Percentiles rank a stretch among this genome's conserved stretches.
These are phyloP conservation scores for Flaveria bidentis DNA, from an alignment of 129 eudicot species.

Conservation along the genomic window DNA sequence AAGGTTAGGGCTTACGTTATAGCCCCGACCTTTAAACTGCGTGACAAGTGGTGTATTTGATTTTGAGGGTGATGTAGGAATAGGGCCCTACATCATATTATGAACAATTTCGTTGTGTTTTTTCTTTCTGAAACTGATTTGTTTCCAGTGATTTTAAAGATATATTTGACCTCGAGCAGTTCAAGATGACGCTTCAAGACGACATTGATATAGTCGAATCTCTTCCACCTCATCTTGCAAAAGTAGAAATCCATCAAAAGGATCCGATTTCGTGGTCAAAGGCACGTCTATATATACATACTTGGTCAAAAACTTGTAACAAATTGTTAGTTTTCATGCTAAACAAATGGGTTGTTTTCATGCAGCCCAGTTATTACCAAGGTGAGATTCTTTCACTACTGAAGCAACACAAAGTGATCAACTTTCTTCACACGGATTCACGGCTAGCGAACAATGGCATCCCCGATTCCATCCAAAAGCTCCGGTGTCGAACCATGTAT, in stretches of 20 bases:
- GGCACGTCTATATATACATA: conserved; percentile 39
- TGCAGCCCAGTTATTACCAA: conserved; percentile 60
- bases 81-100: background rate
- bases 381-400: conserved; percentile 43
- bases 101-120: background rate
- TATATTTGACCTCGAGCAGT: conserved; percentile 58
- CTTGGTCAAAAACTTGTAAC: background rate
- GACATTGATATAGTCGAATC: conserved; percentile 58
- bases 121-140: conserved; percentile 28
- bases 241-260: conserved; percentile 34
- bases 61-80: too few relatives aligned
- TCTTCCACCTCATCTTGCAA: conserved; percentile 44
- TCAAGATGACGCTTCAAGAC: conserved; percentile 43
- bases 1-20: too few relatives aligned
- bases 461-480: conserved; percentile 59
- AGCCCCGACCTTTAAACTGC: too few relatives aligned
- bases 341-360: conserved; percentile 13
- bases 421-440: conserved; percentile 53
- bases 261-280: conserved; percentile 72
- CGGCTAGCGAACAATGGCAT: conserved; percentile 64
- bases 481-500: conserved; percentile 68
- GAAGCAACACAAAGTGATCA: conserved; percentile 43
- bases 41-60: too few relatives aligned
- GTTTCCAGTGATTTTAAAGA: conserved; percentile 62
- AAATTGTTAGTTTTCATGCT: background rate